Percentiles rank a stretch among this genome's conserved stretches.
Evolutionary conservation across 2,329 filamentous ascomycete species (phyloP).

Genomic region (Arthrobotrys pseudoclavata): DNA sequence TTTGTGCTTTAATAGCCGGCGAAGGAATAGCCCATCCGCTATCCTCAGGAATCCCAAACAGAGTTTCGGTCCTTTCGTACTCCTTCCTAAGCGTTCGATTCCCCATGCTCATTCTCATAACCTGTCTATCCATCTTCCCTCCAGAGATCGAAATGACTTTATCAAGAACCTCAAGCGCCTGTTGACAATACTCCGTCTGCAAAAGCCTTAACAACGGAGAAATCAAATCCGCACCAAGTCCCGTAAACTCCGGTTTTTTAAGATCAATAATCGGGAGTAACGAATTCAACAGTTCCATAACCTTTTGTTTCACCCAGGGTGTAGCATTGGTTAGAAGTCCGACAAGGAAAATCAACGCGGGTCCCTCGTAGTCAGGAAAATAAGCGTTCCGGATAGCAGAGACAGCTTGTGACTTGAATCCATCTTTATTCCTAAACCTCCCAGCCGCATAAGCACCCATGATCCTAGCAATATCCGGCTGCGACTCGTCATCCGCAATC

Average conservation of each 20-base stretch:
- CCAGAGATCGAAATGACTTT: slow-evolving; percentile 95
- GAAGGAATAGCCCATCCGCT: slow-evolving; percentile 97
- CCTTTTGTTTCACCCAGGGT: slow-evolving; percentile 91
- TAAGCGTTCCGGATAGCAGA: slow-evolving; percentile 81
- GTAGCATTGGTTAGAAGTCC: slow-evolving; percentile 89
- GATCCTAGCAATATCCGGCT: slow-evolving; percentile 78
- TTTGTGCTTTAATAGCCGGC: slow-evolving; percentile 87
- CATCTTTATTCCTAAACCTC: slow-evolving; percentile 74
- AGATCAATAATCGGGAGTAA: slow-evolving; percentile 93
- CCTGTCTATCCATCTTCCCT: slow-evolving; percentile 91
- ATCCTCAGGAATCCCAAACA: slow-evolving; percentile 96
- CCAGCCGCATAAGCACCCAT: slow-evolving; percentile 77
- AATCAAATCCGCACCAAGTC: slow-evolving; percentile 93
- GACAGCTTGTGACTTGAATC: slow-evolving; percentile 79
- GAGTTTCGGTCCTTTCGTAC: slow-evolving; percentile 90
- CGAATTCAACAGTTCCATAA: slow-evolving; percentile 88
- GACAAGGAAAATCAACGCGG: slow-evolving; percentile 88
- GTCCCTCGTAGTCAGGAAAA: slow-evolving; percentile 85
- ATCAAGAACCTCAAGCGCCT: slow-evolving; percentile 90
- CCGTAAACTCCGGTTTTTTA: slow-evolving; percentile 88
- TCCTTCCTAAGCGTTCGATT: slow-evolving; percentile 90
- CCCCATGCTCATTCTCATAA: slow-evolving; percentile 98
- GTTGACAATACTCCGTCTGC: slow-evolving; percentile 93
- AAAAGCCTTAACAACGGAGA: slow-evolving; percentile 89
- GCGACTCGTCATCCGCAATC: slow-evolving; percentile 75